Evolutionary conservation across 768 basidiomycete species (phyloP), one percentile per base, ranked within the genome.

Genomic region (Mycena belliarum): DNA sequence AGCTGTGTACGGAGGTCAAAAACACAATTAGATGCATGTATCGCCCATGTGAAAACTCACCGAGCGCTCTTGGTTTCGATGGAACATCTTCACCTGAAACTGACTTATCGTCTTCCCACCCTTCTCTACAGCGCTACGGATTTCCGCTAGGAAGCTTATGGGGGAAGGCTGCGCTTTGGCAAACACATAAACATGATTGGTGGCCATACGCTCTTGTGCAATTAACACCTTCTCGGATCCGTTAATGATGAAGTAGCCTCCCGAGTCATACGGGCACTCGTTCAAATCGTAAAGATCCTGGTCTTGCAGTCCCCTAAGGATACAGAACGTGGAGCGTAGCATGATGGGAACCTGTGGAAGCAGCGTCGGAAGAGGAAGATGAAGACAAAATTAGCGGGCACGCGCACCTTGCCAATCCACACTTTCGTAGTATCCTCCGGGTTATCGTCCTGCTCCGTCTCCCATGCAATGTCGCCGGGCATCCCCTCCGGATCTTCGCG

Each of bases 201-300:
- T 95, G 11, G 97, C 96, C 95, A 98, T 98, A 50, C 97, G 87
- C 72, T 99, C 97, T 73, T 99, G 97, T 2, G 97, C 97, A 72
- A 99, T 99, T 60, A 99, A 80, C n/a, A 99, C 97, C 73, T 99
- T 99, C 72, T 99, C 97, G 3, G 97, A 98, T 14, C 97, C 97
- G 65, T 98, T 98, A 77, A 99, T 98, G 69, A 99, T 93, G 72
- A 99, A 99, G 72, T 99, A 99, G 47, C 97, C 97, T 72, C 97
- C 97, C 37, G 95, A 94, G 73, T 99, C 97, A 68, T 95, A 96
- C 6, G 96, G 96, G 70, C 97, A 99, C 75, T 99, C 97, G 69
- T 97, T 98, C 64, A 98, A 76, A 66, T 95, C 91, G 71, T 87
- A 93, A 46, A 95, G 77, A 62, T 93, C 90, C 61, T 84, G 82